A percentile compares a stretch with the other conserved stretches of the same genome.
These are phyloP conservation scores for Barnettozyma populi DNA, from an alignment of 805 yeast species.

Conservation along the genomic window DNA sequence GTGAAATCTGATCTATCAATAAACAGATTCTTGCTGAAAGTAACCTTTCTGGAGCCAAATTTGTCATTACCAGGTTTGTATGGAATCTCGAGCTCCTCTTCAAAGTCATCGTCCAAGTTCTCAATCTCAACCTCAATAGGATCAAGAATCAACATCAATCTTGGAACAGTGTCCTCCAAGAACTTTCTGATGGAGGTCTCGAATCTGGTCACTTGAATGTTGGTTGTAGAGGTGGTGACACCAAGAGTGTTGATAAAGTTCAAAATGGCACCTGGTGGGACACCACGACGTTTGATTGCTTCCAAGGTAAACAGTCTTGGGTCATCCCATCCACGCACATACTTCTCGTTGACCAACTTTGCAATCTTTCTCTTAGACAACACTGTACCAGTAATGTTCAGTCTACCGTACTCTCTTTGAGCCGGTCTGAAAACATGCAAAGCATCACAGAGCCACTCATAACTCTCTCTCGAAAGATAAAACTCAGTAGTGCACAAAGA, in stretches of 20 bases:
- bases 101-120: conserved; percentile 70
- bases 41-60: conserved; percentile 70
- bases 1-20: conserved; percentile 89
- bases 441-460: conserved; percentile 97
- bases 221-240: conserved; percentile 89
- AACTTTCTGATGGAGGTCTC: conserved; percentile 85
- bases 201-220: conserved; percentile 84
- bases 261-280: conserved; percentile 97
- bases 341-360: conserved; percentile 71
- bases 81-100: conserved; percentile 70
- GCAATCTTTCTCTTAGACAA: conserved; percentile 95
- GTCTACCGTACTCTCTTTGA: conserved; percentile 96
- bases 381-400: conserved; percentile 90
- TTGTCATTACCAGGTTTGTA: conserved; percentile 82
- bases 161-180: conserved; percentile 86
- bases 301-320: conserved; percentile 94
- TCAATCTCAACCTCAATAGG: conserved; percentile 83
- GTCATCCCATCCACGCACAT: conserved; percentile 97
- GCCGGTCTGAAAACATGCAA: conserved; percentile 96
- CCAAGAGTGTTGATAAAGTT: conserved; percentile 92
- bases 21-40: conserved; percentile 71
- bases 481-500: conserved; percentile 96
- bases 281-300: conserved; percentile 93
- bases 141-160: conserved; percentile 87
- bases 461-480: conserved; percentile 84